phyloP scores from a whole-genome alignment of 1,284 basidiomycete species.

The Stygiomarasmius scandens region DNA sequence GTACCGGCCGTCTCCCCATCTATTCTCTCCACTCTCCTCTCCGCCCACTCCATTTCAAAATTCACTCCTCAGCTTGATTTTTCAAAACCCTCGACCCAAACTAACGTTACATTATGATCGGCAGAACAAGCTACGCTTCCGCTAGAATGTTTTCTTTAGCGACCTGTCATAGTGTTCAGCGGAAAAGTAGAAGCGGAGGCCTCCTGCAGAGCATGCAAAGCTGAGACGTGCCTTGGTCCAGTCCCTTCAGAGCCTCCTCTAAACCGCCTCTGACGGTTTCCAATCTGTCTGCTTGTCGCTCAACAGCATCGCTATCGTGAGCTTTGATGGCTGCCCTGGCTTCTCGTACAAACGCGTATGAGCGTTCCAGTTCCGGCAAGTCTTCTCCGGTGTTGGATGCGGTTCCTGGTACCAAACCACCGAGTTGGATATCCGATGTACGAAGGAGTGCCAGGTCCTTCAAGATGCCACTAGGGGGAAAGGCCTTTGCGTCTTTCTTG shows the following conservation, averaged over 20 bases:
- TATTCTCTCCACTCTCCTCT: background rate
- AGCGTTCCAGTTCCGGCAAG: conserved; percentile 46
- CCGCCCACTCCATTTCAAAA: background rate
- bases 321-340: conserved; percentile 57
- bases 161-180: background rate
- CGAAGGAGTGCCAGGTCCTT: conserved; percentile 74
- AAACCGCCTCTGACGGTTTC: conserved; percentile 53
- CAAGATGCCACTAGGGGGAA: conserved; percentile 62
- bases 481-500: conserved; percentile 43
- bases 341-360: conserved; percentile 56
- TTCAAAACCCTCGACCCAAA: background rate
- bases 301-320: conserved; percentile 54
- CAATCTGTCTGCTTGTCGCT: conserved; percentile 49
- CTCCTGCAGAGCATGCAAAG: background rate
- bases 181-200: background rate
- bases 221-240: conserved; percentile 25
- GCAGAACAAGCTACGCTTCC: background rate
- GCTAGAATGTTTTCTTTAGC: background rate
- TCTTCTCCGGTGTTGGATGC: conserved; percentile 18
- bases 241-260: conserved; percentile 52
- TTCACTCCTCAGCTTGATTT: background rate
- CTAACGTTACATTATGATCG: background rate
- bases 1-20: background rate
- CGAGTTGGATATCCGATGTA: conserved; percentile 58
- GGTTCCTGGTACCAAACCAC: conserved; percentile 37